These are phyloP conservation scores for Fusarium mangiferae DNA, from an alignment of 2,329 filamentous ascomycete genomes.

Conservation along the genomic window DNA sequence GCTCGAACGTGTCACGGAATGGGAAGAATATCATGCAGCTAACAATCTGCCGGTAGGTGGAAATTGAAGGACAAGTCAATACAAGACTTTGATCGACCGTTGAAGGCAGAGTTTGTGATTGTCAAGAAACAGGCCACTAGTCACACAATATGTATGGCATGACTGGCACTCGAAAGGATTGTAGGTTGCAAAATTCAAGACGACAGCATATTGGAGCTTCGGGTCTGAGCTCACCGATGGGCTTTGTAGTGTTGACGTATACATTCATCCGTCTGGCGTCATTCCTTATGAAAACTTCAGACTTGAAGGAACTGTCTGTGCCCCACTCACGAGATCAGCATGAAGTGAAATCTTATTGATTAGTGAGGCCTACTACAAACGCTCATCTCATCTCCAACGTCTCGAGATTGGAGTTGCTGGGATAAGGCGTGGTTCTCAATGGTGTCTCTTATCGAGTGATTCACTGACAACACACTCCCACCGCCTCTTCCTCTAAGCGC, in stretches of 20 bases:
- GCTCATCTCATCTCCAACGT: constrained; percentile 15
- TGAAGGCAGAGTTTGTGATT: not conserved
- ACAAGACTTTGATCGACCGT: not conserved
- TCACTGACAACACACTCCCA: constrained; percentile 22
- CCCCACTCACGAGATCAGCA: constrained; percentile 23
- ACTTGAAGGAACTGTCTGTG: not conserved
- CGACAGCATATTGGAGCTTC: constrained; percentile 2
- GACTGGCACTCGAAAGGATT: not conserved
- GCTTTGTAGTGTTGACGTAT: constrained; percentile 35
- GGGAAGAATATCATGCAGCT: constrained; percentile 9
- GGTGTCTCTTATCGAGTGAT: not conserved
- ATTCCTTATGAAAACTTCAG: constrained; percentile 22
- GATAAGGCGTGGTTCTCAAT: not conserved
- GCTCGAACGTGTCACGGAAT: constrained; percentile 35
- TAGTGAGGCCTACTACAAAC: constrained; percentile 20
- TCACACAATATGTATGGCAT: not conserved
- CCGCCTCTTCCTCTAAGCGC: constrained; percentile 39
- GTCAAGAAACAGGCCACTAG: constrained; percentile 20
- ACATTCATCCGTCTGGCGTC: constrained; percentile 38
- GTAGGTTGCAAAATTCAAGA: not conserved
- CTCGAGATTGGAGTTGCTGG: constrained; percentile 8
- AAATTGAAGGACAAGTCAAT: not conserved
- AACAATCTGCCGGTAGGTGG: constrained; percentile 5
- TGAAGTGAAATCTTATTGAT: constrained; percentile 18
- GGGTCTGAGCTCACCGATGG: not conserved